Evolutionary conservation across 2,329 filamentous ascomycete species (phyloP).

Genomic region (Leptographium galeiforme): DNA sequence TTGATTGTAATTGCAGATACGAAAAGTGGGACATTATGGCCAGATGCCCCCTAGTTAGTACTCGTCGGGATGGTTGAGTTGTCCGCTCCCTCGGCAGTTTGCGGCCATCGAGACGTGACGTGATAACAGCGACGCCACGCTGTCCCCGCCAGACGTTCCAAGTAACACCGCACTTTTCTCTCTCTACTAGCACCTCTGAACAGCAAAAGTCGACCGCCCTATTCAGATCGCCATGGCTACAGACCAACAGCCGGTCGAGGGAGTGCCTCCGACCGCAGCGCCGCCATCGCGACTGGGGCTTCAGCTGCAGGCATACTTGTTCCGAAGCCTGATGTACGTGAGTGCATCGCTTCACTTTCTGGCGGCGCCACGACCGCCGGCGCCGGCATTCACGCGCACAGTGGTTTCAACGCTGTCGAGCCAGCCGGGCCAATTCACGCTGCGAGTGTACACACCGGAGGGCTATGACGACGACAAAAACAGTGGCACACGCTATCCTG

Average conservation of each 20-base stretch:
- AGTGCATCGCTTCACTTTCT: constrained; percentile 56
- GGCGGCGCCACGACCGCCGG: constrained; percentile 45
- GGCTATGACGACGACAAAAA: not conserved
- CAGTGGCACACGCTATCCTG: constrained; percentile 23
- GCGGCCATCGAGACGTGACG: too few species aligned
- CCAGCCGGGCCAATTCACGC: not conserved
- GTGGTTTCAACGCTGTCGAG: constrained; percentile 30
- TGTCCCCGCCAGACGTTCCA: too few species aligned
- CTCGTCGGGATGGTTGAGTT: too few species aligned
- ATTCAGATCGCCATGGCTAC: not conserved
- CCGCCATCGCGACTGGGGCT: constrained; percentile 43
- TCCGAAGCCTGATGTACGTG: constrained; percentile 53
- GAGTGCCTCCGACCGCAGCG: not conserved
- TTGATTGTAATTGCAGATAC: too few species aligned
- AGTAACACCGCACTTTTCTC: too few species aligned
- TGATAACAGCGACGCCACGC: too few species aligned
- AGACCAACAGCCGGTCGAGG: not conserved
- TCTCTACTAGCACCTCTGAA: too few species aligned
- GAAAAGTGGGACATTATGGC: too few species aligned
- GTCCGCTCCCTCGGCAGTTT: too few species aligned
- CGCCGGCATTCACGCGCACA: constrained; percentile 43
- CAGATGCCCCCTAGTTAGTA: too few species aligned
- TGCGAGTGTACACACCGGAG: not conserved
- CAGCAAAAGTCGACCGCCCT: too few species aligned
- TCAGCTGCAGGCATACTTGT: constrained; percentile 48